Evolutionary conservation across 495 filamentous ascomycete species (phyloP).

Genomic region (Friedmanniomyces simplex): DNA sequence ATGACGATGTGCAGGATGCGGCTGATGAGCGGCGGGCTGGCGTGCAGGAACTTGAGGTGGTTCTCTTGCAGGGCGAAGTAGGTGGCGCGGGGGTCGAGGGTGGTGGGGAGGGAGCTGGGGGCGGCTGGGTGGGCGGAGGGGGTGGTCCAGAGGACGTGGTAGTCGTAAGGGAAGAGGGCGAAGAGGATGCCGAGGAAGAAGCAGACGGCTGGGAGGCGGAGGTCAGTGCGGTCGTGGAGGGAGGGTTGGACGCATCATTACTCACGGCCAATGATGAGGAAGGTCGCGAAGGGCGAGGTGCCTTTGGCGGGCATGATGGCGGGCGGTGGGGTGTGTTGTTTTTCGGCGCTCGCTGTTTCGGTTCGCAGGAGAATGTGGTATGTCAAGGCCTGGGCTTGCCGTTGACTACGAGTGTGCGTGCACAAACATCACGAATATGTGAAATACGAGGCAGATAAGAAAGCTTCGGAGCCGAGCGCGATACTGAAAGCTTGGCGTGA

Average conservation of each 20-base stretch:
- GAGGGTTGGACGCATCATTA: constrained; percentile 15
- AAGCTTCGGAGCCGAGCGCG: too few relatives aligned
- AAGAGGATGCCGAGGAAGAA: constrained; percentile 99
- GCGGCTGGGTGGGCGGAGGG: too few relatives aligned
- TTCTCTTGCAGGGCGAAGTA: constrained; percentile 72
- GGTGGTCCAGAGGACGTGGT: constrained; percentile 85
- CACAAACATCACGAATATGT: too few relatives aligned
- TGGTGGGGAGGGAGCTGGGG: too few relatives aligned
- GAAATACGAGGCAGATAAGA: too few relatives aligned
- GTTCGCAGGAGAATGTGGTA: too few relatives aligned
- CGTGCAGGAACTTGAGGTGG: constrained; percentile 77
- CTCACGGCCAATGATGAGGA: constrained; percentile 90
- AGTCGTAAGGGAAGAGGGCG: constrained; percentile 95
- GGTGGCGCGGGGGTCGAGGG: too few relatives aligned
- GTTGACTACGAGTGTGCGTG: too few relatives aligned
- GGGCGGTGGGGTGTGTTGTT: not conserved
- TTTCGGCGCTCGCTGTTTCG: too few relatives aligned
- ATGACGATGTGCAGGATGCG: constrained; percentile 92
- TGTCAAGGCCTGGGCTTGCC: too few relatives aligned
- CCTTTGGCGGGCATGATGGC: constrained; percentile 15
- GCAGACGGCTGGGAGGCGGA: constrained; percentile 32
- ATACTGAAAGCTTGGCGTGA: too few relatives aligned
- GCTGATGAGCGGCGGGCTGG: constrained; percentile 77
- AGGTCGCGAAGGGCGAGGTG: constrained; percentile 64
- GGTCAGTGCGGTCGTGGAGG: not conserved